Evolutionary conservation across 2,329 filamentous ascomycete genomes (phyloP), one percentile per base, ranked within the genome.

Genomic region (Alternaria sp.): DNA sequence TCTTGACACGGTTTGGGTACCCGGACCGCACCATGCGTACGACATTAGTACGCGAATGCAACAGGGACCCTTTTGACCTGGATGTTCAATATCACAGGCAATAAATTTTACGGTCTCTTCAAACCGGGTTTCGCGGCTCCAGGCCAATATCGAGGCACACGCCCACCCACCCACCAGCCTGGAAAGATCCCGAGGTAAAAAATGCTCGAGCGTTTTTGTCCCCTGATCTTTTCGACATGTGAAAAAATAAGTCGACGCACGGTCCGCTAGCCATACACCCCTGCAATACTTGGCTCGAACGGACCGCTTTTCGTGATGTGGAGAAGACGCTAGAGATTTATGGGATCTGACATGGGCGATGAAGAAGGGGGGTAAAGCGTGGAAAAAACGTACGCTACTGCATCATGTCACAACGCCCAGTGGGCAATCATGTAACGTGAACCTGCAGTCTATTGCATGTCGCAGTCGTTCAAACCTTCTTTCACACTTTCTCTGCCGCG

Each of bases 171-270:
- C 57, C 49, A 54, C 54, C 60, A 54, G 49, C 30, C 49, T 66
- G 62, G 49, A 56, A 64, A 62, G 48, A 58, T 62, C 64, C 64
- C 62, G 62, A 64, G 64, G 62, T 52, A 56, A 59, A 66, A 28
- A 25, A 14, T 40, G 48, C n/a, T 36, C 45, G 54, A 60, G 45
- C 57, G 38, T 38, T 40, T 22, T 20, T 45, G 30, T 50, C 46
- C 46, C 36, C 40, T 45, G 30, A 25, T 8, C 16, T 50, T 32
- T 46, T 40, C 38, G 22, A 53, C 57, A 60, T 60, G 57, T 60
- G 57, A 60, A 50, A 50, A 50, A 50, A n/a, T 36, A 18, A n/a
- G 46, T 22, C 14, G 16, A 48, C 43, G 53, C 57, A 56, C 57
- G 40, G 53, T 10, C 46, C 20, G 27, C 40, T 11, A 40, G 57